Base-by-base conservation (phyloP, 2,329 filamentous ascomycete genomes). In the Celoporthe dispersa region DNA sequence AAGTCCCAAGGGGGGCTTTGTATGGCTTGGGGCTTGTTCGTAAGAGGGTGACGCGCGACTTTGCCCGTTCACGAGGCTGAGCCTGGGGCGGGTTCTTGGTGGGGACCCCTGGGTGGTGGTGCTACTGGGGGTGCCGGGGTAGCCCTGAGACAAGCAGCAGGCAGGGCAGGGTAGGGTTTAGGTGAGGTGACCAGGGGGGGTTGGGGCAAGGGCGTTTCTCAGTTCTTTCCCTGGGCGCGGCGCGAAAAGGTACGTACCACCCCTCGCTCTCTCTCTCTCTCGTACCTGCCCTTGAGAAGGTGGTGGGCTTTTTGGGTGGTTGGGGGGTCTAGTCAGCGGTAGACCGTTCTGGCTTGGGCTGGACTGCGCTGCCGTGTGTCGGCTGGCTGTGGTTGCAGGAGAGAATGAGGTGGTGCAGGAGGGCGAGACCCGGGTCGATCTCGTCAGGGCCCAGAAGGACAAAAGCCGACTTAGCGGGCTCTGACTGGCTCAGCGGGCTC, bases 351-450 rank as follows among this genome's bases (percentile, higher is more conserved):
- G 68, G 70, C 70, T 71, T 68, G 53, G 67, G 41, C 48, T 64
- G 41, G 51, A 63, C 62, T 9, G 44, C 61, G 64, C 44, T 60
- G 63, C 25, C 44, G 41, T 66, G 55, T 53, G 37, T 44, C 60
- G 39, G 65, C 67, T 71, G 44, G 66, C 41, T 53, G 39, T 69
- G 64, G 67, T 64, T 55, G 31, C 22, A n/a, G 25, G 25, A 12
- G n/a, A 37, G 35, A n/a, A n/a, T 44, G 14, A 31, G 39, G 41
- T 62, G 41, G 48, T 39, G 57, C 31, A 25, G 37, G 67, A 64
- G 64, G 70, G 70, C 68, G 70, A 72, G 68, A 67, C 65, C 70
- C 70, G 69, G 70, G 70, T 71, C 70, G 70, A 66, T 68, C 68
- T 67, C 22, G 59, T 64, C 70, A 61, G 60, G 68, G 55, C 48